These are phyloP conservation scores for Tuber magnatum DNA, from an alignment of 495 filamentous ascomycete genomes.

Conservation along the genomic window DNA sequence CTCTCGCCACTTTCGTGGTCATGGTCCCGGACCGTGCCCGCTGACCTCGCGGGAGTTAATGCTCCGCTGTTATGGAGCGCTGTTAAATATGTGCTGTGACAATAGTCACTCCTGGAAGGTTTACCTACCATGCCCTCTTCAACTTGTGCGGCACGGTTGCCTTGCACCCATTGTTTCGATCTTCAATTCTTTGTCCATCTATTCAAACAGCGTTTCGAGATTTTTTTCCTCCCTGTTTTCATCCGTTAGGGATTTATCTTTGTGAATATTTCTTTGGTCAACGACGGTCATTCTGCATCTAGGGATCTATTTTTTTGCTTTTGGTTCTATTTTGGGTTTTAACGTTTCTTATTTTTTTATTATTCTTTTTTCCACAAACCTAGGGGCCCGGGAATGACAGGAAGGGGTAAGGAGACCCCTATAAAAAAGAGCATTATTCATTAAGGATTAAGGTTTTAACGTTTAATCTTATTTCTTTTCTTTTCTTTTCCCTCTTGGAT, in stretches of 20 bases:
- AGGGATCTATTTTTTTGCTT: neutral
- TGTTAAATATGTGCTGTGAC: constrained; percentile 17
- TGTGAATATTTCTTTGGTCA: neutral
- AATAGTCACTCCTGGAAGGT: constrained; percentile 23
- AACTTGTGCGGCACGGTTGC: neutral
- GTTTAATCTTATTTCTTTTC: neutral
- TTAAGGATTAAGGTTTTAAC: neutral
- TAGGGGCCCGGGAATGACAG: neutral
- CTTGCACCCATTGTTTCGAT: neutral
- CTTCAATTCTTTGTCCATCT: neutral
- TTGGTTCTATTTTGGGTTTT: neutral
- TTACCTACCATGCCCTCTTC: constrained; percentile 25
- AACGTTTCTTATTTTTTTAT: neutral
- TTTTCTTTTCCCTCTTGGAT: neutral
- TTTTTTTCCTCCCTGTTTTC: neutral
- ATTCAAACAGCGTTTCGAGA: neutral
- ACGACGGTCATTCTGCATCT: neutral
- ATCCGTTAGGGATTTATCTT: neutral
- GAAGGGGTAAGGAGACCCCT: neutral
- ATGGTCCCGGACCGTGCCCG: neutral
- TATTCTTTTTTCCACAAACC: neutral
- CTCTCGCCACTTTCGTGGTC: neutral
- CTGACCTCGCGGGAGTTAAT: constrained; percentile 21
- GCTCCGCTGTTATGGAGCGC: constrained; percentile 26
- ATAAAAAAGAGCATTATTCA: neutral